Conservation (phyloP, 2,329 filamentous ascomycete species). For the Septoria petroselini region DNA sequence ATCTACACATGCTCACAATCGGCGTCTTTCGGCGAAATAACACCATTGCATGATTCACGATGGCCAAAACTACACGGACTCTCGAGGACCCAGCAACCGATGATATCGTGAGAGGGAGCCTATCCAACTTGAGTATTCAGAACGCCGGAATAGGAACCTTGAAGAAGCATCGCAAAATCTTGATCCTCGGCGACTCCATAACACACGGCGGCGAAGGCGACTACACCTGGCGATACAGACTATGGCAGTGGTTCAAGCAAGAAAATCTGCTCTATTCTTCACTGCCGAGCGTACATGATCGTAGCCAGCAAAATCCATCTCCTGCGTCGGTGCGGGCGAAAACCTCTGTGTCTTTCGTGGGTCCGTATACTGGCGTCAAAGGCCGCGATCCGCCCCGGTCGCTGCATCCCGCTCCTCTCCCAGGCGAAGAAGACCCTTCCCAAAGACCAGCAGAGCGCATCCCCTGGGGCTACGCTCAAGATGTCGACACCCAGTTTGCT, state of each 20-base stretch:
- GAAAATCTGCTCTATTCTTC: neutral
- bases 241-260: constrained; percentile 42
- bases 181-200: constrained; percentile 31
- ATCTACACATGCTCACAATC: neutral
- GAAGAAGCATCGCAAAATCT: constrained; percentile 16
- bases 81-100: neutral
- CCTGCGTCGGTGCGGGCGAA: constrained; percentile 24
- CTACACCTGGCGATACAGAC: constrained; percentile 46
- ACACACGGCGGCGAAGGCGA: constrained; percentile 40
- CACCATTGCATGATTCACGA: no score
- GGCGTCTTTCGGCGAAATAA: no score
- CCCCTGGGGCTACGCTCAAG: constrained; percentile 37
- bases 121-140: neutral
- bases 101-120: neutral
- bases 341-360: constrained; percentile 28
- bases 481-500: constrained; percentile 31
- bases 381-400: constrained; percentile 36
- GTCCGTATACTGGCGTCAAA: constrained; percentile 40
- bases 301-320: neutral
- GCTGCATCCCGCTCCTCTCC: constrained; percentile 17
- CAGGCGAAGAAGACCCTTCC: constrained; percentile 11
- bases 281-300: no score
- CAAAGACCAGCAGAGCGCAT: constrained; percentile 5
- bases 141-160: neutral
- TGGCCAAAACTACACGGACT: no score